Conservation (phyloP, 83 land plant genomes). For the Isoetes engelmannii region DNA sequence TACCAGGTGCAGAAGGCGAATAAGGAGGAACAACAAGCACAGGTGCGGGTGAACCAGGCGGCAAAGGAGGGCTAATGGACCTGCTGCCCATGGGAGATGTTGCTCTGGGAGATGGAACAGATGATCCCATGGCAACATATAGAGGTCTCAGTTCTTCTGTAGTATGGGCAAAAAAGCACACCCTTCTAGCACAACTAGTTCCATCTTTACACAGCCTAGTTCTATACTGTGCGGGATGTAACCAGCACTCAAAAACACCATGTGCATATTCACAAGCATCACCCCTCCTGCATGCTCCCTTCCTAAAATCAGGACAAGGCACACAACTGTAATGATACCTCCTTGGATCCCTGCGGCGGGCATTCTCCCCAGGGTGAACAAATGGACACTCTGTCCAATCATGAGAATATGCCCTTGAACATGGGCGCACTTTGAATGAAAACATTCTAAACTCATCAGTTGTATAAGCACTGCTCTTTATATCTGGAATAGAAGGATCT, state of each 20-base stretch:
- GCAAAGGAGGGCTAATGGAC: constrained; percentile 13
- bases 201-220: constrained; percentile 26
- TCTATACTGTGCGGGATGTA: constrained; percentile 25
- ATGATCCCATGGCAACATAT: constrained; percentile 22
- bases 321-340: constrained; percentile 28
- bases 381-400: constrained; percentile 31
- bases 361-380: constrained; percentile 31
- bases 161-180: constrained; percentile 27
- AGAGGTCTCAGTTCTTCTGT: constrained; percentile 23
- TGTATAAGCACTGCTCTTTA: constrained; percentile 20
- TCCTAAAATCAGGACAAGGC: constrained; percentile 25
- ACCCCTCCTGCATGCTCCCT: constrained; percentile 22
- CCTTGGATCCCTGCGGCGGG: constrained; percentile 26
- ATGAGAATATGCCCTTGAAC: constrained; percentile 15
- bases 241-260: constrained; percentile 11
- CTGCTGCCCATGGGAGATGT: constrained; percentile 13
- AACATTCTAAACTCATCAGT: constrained; percentile 28
- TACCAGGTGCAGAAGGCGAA: constrained; percentile 12
- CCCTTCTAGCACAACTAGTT: constrained; percentile 19
- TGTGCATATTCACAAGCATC: constrained; percentile 28
- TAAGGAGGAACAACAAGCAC: constrained; percentile 13
- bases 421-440: constrained; percentile 26
- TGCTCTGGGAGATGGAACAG: constrained; percentile 22
- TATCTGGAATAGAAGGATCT: constrained; percentile 43
- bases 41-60: constrained; percentile 15